Evolutionary conservation across 495 filamentous ascomycete genomes (phyloP), one percentile per base, ranked within the genome.

Genomic region (Xylaria castorea): DNA sequence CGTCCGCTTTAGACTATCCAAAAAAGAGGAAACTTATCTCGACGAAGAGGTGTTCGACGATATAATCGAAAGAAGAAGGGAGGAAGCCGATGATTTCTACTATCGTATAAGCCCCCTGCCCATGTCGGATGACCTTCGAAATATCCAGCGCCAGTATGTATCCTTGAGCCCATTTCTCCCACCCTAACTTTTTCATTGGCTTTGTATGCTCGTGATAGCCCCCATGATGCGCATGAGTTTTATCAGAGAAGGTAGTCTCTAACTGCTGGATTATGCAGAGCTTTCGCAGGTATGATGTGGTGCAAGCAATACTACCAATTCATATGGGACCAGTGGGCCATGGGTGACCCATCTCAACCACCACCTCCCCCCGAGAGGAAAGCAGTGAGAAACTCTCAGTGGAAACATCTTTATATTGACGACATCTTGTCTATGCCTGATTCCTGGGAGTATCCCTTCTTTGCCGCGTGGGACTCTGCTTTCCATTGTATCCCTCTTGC

Each of bases 401-500:
- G 95, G 95, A 95, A 91, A 75, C 95, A 98, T 79, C 87, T 98
- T 82, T 87, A 97, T 77, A 89, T 97, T 70, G 95, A 98, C 76
- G 95, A 98, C 77, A 92, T 98, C 53, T 83, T 98, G 2, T 97
- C 94, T 0, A 98, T 98, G 95, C 95, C 95, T 6, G 95, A 98
- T 76, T 97, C 94, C 0, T 98, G 95, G 95, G 95, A 98, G 77
- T 98, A 98, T 78, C 95, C 95, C 0, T 98, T 98, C 86, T 98
- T 98, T 80, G 95, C 95, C 18, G 95, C 95, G 1, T 98, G 95
- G 95, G 95, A 98, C 76, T 94, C 94, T 48, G 95, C 94, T 3
- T 98, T 98, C 83, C 95, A 98, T 79, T 96, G 93, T 77, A 97
- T 98, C 75, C 94, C 95, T 3, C 82, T 98, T 71, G 93, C 95